phyloP scores from a whole-genome alignment of 257 asterid genomes.

The Capsicum chinense region DNA sequence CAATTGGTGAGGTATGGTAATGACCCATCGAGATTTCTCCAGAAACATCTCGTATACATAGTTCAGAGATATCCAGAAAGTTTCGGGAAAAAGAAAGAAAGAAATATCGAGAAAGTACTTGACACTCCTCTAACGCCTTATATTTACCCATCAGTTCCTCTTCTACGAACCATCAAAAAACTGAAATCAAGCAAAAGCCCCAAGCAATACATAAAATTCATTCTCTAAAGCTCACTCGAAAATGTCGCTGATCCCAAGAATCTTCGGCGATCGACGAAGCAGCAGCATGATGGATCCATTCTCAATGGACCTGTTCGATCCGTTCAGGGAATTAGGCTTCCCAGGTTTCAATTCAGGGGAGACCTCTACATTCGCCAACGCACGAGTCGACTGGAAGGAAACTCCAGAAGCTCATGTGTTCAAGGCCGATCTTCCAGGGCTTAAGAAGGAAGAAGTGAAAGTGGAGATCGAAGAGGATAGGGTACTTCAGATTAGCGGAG shows the following conservation, averaged over 20 bases:
- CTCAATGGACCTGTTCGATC: background rate
- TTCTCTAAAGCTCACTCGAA: background rate
- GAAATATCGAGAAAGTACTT: background rate
- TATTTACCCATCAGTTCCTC: background rate
- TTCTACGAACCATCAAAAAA: background rate
- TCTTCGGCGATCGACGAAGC: constrained; percentile 14
- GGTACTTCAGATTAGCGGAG: constrained; percentile 28
- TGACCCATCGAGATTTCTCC: background rate
- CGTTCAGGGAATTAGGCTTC: background rate
- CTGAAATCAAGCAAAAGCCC: background rate
- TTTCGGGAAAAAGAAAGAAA: background rate
- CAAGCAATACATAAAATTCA: background rate
- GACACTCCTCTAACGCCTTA: background rate
- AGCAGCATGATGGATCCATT: constrained; percentile 8
- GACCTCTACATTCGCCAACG: background rate
- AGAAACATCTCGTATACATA: background rate
- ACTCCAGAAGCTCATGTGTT: constrained; percentile 21
- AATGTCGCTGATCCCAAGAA: constrained; percentile 10
- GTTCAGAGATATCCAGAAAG: background rate
- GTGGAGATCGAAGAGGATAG: constrained; percentile 25
- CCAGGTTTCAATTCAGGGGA: background rate
- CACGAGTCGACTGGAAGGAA: constrained; percentile 14
- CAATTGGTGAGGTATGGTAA: background rate
- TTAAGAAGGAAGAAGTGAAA: constrained; percentile 18
- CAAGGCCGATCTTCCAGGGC: constrained; percentile 14